phyloP scores from a whole-genome alignment of 176 grass and related monocot genomes.

The Tillandsia fasciculata region DNA sequence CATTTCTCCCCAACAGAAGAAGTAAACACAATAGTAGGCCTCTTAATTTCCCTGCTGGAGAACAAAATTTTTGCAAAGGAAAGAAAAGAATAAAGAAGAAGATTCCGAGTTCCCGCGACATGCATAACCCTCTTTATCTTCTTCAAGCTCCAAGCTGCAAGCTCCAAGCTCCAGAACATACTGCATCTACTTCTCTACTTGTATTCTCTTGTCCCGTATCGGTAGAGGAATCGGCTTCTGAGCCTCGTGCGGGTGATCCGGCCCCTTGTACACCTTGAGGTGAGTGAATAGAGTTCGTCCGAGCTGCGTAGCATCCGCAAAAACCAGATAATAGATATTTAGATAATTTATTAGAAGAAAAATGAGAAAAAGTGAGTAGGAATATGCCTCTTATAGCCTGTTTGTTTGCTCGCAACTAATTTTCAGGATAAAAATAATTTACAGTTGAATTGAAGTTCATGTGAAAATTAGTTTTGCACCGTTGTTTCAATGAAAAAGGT shows the following conservation, averaged over 20 bases:
- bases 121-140: not conserved
- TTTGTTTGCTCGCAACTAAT: too few species aligned
- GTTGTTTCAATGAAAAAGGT: too few species aligned
- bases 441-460: too few species aligned
- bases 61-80: not conserved
- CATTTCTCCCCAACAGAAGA: not conserved
- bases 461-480: too few species aligned
- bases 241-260: conserved; percentile 78
- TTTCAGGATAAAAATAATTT: too few species aligned
- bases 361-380: not conserved
- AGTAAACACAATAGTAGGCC: not conserved
- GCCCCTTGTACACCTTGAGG: conserved; percentile 94
- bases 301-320: conserved; percentile 35
- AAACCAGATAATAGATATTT: not conserved
- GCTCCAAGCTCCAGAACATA: not conserved
- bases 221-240: conserved; percentile 76
- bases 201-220: conserved; percentile 88
- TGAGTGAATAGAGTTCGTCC: conserved; percentile 92
- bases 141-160: not conserved
- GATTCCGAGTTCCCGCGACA: not conserved
- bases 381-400: not conserved
- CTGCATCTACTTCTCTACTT: conserved; percentile 16
- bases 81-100: not conserved
- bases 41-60: not conserved
- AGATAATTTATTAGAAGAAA: not conserved